Evolutionary conservation across 108 stramenopile species (phyloP), one percentile per base, ranked within the genome.

Genomic region (Conticribra guillardii): DNA sequence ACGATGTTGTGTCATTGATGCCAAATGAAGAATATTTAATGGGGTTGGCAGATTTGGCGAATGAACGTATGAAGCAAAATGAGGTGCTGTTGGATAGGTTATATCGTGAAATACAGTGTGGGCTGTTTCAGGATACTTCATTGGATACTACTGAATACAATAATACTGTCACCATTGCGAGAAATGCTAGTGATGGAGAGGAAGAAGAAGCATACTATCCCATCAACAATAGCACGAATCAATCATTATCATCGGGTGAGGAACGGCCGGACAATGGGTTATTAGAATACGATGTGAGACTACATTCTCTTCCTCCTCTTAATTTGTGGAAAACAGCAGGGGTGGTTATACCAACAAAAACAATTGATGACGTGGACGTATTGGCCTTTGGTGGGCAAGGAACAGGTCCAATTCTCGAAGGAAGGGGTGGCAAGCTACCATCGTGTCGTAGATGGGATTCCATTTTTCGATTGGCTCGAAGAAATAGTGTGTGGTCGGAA

Each of bases 331-430:
- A 84, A 48, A 81, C 83, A 51, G 81, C 81, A 44, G 80, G 81
- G 2, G 85, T 86, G 1, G 74, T 66, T 9, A 58, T 87, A 48
- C 75, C 63, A 22, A 24, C 8, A n/a, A 8, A 54, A 21, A 29
- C 29, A 5, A 18, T 55, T 29, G 26, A 41, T 8, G 71, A 74
- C 59, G 37, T 73, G 14, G 76, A 87, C 31, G 52, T 91, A 14
- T 57, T 82, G 17, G 78, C 84, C 15, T 84, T 90, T 70, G 94
- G 94, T 16, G 94, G 94, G 19, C 90, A 92, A 63, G 94, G 94
- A 28, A 80, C 59, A 15, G 91, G 94, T 11, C 94, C 94, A 29
- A 27, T 26, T 33, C 11, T 60, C 44, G 26, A 26, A 31, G 27
- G 19, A 14, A 28, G 18, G 1, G 14, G 0, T n/a, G 37, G 31